Base-by-base conservation (phyloP, 148 eudicot genomes). In the Agrostemma githago region DNA sequence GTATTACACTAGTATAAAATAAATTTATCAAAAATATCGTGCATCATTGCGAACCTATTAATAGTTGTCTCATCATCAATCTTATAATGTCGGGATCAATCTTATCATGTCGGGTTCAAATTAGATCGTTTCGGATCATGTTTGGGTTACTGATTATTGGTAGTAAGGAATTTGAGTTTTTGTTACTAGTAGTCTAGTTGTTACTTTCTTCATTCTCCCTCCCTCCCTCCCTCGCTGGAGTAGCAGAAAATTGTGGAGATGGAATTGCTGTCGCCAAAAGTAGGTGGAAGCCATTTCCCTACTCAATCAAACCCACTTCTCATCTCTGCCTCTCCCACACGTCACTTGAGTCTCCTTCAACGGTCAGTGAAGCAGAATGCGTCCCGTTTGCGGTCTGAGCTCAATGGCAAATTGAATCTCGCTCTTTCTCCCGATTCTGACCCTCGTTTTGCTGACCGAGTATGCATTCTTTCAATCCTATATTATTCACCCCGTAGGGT, bases 381-480 rank as follows among this genome's bases (percentile, higher is more conserved):
- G 53, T 48, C 64, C 76, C 81, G 82, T 86, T 79, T 85, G 10
- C 81, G 82, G 4, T 85, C 90, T 37, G 87, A 93, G 75, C 77
- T 88, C 54, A 88, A 89, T 51, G 84, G 78, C 26, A 90, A 89
- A 81, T 71, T 84, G n/a, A 91, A 94, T 86, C 89, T 90, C 8
- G 90, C 82, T 41, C 87, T 91, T 38, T 87, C 91, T 37, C 82
- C 84, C 40, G 97, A 94, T 19, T 68, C 84, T 1, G 97, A 94
- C 89, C 86, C 97, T 74, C 90, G 88, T 74, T 85, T 84, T 71
- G 62, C 85, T 57, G 97, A 94, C 79, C 84, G 98, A 81, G 98
- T 94, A 85, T 14, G 68, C 19, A 38, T 48, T 48, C 54, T 48
- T 48, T 8, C 12, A 48, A 12, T 48, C 12, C 54, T 48, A 48